Evolutionary conservation across 495 filamentous ascomycete genomes (phyloP).

Genomic region (Baudoinia panamericana): DNA sequence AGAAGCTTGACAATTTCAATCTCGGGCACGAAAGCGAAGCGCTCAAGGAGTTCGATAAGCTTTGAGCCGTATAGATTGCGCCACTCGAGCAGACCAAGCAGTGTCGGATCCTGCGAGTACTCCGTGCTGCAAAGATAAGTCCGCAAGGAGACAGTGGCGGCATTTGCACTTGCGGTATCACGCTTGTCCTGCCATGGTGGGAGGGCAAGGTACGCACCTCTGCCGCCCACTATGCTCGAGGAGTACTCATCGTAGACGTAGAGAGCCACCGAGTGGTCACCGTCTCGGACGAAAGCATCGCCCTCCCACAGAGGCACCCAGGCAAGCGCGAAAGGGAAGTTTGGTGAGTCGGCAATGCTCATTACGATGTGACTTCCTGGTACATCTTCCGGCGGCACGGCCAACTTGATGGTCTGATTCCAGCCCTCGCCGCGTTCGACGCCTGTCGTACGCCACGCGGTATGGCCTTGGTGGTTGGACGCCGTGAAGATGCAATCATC

Average conservation of each 20-base stretch:
- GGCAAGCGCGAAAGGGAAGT: constrained; percentile 74
- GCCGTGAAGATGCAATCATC: constrained; percentile 78
- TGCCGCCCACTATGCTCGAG: constrained; percentile 45
- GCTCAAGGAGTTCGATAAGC: constrained; percentile 58
- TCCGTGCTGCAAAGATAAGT: constrained; percentile 91
- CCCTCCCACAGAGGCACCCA: constrained; percentile 92
- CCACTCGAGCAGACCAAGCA: constrained; percentile 78
- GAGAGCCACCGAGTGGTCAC: constrained; percentile 63
- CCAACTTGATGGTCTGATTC: constrained; percentile 77
- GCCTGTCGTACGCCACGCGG: constrained; percentile 77
- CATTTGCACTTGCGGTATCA: constrained; percentile 57
- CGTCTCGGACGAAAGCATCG: constrained; percentile 82
- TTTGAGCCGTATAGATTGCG: constrained; percentile 57
- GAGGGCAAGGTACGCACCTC: constrained; percentile 71
- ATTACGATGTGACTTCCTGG: constrained; percentile 76
- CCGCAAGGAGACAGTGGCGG: constrained; percentile 61
- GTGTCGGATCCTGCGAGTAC: constrained; percentile 84
- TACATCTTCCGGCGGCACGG: constrained; percentile 68
- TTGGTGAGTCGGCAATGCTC: constrained; percentile 70
- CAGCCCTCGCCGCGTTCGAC: constrained; percentile 65
- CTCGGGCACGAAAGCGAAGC: constrained; percentile 85
- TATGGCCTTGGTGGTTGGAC: constrained; percentile 59
- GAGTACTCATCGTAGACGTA: constrained; percentile 75
- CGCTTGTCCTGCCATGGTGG: constrained; percentile 70
- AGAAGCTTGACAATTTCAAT: constrained; percentile 95